Base-by-base conservation (phyloP, 352 stramenopile species). In the Phytophthora europaea region DNA sequence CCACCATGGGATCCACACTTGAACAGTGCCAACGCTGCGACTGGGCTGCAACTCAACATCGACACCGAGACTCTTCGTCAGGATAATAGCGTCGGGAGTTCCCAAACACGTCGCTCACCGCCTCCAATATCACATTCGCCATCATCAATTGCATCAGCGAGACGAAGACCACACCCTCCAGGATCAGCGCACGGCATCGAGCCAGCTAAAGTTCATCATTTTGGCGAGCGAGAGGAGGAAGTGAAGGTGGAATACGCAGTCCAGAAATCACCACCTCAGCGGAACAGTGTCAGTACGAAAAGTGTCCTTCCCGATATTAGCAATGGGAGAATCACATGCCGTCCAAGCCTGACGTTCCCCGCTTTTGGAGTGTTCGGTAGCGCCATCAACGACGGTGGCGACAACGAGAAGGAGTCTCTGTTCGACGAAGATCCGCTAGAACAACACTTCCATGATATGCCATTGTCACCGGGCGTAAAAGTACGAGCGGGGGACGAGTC, bases 381-480 rank as follows among this genome's bases (percentile, higher is more conserved):
- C 6, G 47, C 54, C 13, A 18, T 3, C 22, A 18, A n/a, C 3
- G 15, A 12, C 28, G 20, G 40, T 22, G 13, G 13, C 43, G 67
- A 55, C 20, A 7, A 50, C 10, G 53, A 66, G 12, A 52, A 36
- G 1, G 52, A 52, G n/a, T 23, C 26, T 8, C 26, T 72, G 2
- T 67, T 71, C 38, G 40, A 58, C 20, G 52, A 62, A 18, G 75
- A 82, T 31, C 59, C 48, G 31, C 36, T 67, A n/a, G 50, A 65
- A 15, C 75, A 82, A 40, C n/a, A 67, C 26, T 82, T 83, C n/a
- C 61, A 76, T 10, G 33, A 6, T 8, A 83, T 83, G 73, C 38
- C 64, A 4, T 40, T 83, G 40, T 80, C 76, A 12, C 72, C 76
- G 7, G 76, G 76, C 0, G 76, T 83, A 7, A 83, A 83, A 61